Conservation (phyloP, 352 stramenopile genomes). For the Globisporangium nunn region DNA sequence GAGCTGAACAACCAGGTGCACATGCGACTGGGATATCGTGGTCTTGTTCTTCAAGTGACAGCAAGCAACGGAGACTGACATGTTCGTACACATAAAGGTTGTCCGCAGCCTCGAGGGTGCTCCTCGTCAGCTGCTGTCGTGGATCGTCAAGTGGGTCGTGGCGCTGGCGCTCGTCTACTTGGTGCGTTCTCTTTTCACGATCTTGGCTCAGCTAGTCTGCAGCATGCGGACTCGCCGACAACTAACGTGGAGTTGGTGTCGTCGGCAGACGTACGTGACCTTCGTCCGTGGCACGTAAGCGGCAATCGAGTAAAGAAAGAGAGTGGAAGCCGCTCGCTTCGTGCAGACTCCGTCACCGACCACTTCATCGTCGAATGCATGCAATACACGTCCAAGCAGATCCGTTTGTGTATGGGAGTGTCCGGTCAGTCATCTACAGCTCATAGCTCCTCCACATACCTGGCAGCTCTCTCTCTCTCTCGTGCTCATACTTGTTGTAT, state of each 20-base stretch:
- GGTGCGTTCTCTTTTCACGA: conserved; percentile 4
- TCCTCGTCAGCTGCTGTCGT: conserved; percentile 33
- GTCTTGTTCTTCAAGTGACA: too few relatives aligned
- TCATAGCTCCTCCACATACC: too few relatives aligned
- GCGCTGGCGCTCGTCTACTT: conserved; percentile 37
- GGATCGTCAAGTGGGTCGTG: conserved; percentile 57
- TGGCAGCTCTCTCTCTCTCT: neutral
- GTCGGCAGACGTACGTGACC: conserved; percentile 8
- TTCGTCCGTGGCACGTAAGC: conserved; percentile 10
- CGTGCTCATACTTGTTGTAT: too few relatives aligned
- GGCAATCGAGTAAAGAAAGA: neutral
- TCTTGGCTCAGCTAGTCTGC: neutral
- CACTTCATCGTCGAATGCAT: neutral
- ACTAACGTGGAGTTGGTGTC: neutral
- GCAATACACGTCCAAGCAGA: too few relatives aligned
- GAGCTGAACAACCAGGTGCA: conserved; percentile 66
- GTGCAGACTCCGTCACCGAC: too few relatives aligned
- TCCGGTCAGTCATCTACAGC: too few relatives aligned
- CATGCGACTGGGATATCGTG: too few relatives aligned
- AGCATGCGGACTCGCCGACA: too few relatives aligned
- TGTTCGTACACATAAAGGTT: conserved; percentile 17
- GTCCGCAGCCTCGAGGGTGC: conserved; percentile 59
- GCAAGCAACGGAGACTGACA: neutral
- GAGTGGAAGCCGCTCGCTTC: neutral
- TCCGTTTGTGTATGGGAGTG: too few relatives aligned